Base-by-base conservation (phyloP, 306 rosid species). In the Cucurbita moschata region DNA sequence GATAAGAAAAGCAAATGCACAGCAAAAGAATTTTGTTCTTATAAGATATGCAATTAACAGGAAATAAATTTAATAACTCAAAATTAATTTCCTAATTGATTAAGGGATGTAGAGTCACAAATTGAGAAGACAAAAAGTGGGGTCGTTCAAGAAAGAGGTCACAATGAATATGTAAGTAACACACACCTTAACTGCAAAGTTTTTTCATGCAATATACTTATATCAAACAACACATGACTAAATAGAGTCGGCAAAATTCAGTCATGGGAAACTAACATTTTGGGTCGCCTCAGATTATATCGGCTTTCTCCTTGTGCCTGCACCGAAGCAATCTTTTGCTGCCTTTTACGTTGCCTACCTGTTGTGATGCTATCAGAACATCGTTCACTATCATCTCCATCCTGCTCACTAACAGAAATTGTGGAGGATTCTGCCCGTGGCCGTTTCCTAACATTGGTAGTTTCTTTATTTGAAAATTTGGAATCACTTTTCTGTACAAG, bases 251-350 rank as follows among this genome's bases (percentile, higher is more conserved):
- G 54, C 16, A 66, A 66, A 66, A 66, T 43, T 66, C 37, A 66
- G 56, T 46, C 13, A 23, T 59, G 71, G 67, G 77, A 73, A 77
- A 89, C 99, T 84, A 89, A 94, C 99, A 5, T 85, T 87, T 82
- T 86, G 72, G 79, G 95, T 46, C 75, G 87, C 81, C 99, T 94
- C 77, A 94, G 88, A 81, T 91, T 88, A 82, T 91, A 94, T 71
- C 96, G 83, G 72, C 58, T 87, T 82, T 81, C 89, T 44, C 91
- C 89, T 8, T 87, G 84, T 56, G 76, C 84, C 63, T 73, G 88
- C 65, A 81, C 78, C 4, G 85, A 46, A 76, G 85, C 76, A 81
- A 76, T 76, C 0, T 75, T 81, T 82, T 81, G 90, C 71, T 81
- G 82, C 83, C 78, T 89, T 87, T 87, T 90, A 77, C 93, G 87